Base-by-base conservation (phyloP, 1,139 yeast genomes). In the Pichia norvegensis region DNA sequence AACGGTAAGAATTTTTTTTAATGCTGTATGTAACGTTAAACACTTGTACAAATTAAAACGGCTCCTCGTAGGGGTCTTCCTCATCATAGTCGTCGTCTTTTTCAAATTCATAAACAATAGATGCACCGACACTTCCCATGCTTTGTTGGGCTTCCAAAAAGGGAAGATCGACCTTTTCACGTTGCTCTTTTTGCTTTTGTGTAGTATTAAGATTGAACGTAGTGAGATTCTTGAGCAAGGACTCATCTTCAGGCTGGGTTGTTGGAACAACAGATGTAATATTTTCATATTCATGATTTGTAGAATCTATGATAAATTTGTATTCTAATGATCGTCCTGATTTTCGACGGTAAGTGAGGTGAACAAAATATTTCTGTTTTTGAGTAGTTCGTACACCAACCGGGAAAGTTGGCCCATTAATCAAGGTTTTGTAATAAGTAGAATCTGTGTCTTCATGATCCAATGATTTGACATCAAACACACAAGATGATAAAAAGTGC, bases 1-100 rank as follows among this genome's bases (percentile, higher is more conserved):
- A 20, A 20, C 20, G 6, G 36, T 35, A 8, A 6, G 29, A 13
- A n/a, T 5, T 27, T 27, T 13, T 6, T 35, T 35, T 14, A 4
- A 35, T 19, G 23, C 16, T 4, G 14, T 21, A 33, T 36, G 41
- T 37, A 20, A 36, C 17, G 8, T 33, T 20, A n/a, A 19, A 42
- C 16, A 14, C 14, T 31, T 20, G 7, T 8, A 37, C 22, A 37
- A 31, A 20, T 41, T 38, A 51, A 29, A 52, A 90, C 4, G 97
- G 97, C 60, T 92, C 97, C 61, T 92, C 98, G 57, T 82, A 90
- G 0, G 97, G 97, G 63, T 92, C 98, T 55, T 92, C 97, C 63
- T 92, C 97, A 60, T 92, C 97, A 56, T 88, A 90, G 61, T 90
- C 97, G 62, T 90, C 83, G 54, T 78, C 83, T 56, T 77, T 77